Base-by-base conservation (phyloP, 352 stramenopile species). In the Phytopythium litorale region DNA sequence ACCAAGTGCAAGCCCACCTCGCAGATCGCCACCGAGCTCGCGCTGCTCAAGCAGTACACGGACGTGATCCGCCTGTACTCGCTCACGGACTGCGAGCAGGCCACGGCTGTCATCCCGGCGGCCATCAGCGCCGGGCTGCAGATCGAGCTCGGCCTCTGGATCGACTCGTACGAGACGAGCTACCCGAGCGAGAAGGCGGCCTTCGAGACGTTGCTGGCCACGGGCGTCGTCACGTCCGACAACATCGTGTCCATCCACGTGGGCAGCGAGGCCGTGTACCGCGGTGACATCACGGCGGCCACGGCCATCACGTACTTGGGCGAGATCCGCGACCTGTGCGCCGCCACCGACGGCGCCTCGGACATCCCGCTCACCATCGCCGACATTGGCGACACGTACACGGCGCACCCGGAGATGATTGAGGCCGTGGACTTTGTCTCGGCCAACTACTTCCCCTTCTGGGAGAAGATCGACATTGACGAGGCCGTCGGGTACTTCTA, bases 371-470 rank as follows among this genome's bases (percentile, higher is more conserved):
- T 88, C 33, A 84, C 80, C 2, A 87, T 92, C 46, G 77, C 76
- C 12, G 82, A 92, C 63, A 82, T 89, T 48, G 71, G 68, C 16
- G 70, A 87, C 62, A 76, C 68, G 58, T 84, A 86, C 70, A 60
- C 79, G 33, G 52, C 57, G 6, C 62, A 89, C 73, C 79, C 80
- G 48, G 56, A 75, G 35, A 63, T 92, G 46, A 69, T 88, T 56
- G 49, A 87, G 48, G 77, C 73, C 19, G 79, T 88, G 38, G 79
- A 89, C 64, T 80, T 84, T 42, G 69, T 88, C 48, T 76, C 73
- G 49, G 78, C 72, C 45, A 91, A 89, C 56, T 67, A 76, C 51
- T 91, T 91, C 46, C 74, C 82, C 19, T 91, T 88, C 67, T 91
- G 82, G 82, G 73, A 87, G 64, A 75, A 76, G 52, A 56, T 72